Evolutionary conservation across 202 grass and related monocot species (phyloP).

Genomic region (Dendrocalamus latiflorus): DNA sequence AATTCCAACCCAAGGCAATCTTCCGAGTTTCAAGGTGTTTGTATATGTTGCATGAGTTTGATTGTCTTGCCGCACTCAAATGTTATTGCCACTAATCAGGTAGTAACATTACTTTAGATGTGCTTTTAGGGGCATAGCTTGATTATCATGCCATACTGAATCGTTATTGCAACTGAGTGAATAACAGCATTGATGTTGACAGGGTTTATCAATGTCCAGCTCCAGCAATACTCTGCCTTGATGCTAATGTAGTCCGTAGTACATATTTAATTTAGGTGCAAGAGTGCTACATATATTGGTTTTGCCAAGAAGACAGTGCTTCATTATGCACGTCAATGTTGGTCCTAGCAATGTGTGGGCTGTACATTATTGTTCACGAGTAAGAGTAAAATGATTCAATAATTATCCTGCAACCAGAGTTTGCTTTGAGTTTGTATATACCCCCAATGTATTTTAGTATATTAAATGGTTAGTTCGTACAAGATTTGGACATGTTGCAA

Average conservation of each 20-base stretch:
- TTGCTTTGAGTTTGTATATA: neutral
- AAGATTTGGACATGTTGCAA: neutral
- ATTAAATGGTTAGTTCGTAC: neutral
- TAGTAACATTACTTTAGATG: neutral
- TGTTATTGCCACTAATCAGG: neutral
- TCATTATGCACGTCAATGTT: neutral
- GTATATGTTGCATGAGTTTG: neutral
- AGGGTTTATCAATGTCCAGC: neutral
- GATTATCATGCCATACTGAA: neutral
- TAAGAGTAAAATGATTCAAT: neutral
- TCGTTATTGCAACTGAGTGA: neutral
- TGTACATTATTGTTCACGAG: neutral
- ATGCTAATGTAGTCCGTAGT: neutral
- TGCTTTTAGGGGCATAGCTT: neutral
- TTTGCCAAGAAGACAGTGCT: neutral
- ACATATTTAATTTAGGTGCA: constrained; percentile 4
- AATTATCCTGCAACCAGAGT: neutral
- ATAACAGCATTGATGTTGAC: neutral
- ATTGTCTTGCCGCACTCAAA: neutral
- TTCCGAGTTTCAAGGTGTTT: neutral
- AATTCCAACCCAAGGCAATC: neutral
- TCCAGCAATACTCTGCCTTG: neutral
- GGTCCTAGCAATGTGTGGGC: neutral
- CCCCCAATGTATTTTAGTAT: neutral
- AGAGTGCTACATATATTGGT: neutral